Conservation (phyloP, 306 rosid genomes). For the Comarum palustre region DNA sequence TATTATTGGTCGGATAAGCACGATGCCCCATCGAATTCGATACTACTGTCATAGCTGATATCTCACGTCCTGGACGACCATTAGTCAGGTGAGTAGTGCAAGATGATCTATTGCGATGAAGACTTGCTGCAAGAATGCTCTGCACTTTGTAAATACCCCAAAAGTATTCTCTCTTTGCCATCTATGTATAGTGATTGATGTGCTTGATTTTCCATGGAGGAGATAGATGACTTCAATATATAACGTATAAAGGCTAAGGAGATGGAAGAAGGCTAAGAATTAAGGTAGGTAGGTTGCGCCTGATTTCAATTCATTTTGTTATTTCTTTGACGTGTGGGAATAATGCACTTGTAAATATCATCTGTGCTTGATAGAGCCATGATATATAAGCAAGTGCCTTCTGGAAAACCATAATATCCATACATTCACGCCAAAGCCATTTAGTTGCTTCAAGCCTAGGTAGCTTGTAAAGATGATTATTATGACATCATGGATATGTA, state of each 20-base stretch:
- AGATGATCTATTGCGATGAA: neutral
- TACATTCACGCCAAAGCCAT: neutral
- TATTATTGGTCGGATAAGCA: slow-evolving; percentile 15
- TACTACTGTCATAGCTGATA: slow-evolving; percentile 15
- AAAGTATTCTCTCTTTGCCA: slow-evolving; percentile 33
- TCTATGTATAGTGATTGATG: neutral
- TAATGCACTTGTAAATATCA: neutral
- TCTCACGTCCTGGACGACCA: slow-evolving; percentile 9
- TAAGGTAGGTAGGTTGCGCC: neutral
- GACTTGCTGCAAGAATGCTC: slow-evolving; percentile 32
- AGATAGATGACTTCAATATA: neutral
- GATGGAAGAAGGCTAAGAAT: neutral
- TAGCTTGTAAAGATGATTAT: neutral
- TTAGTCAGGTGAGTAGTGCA: slow-evolving; percentile 11
- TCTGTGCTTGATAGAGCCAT: neutral
- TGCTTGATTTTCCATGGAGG: neutral
- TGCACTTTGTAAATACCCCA: slow-evolving; percentile 33
- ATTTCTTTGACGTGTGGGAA: neutral
- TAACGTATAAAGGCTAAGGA: neutral
- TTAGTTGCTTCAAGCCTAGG: neutral
- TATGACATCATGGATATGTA: neutral
- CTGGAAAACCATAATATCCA: neutral
- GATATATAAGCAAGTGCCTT: neutral
- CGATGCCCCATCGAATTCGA: slow-evolving; percentile 3
- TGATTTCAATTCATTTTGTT: neutral